Base-by-base conservation (phyloP, 2,329 filamentous ascomycete species). In the Paraphoma chrysanthemicola region DNA sequence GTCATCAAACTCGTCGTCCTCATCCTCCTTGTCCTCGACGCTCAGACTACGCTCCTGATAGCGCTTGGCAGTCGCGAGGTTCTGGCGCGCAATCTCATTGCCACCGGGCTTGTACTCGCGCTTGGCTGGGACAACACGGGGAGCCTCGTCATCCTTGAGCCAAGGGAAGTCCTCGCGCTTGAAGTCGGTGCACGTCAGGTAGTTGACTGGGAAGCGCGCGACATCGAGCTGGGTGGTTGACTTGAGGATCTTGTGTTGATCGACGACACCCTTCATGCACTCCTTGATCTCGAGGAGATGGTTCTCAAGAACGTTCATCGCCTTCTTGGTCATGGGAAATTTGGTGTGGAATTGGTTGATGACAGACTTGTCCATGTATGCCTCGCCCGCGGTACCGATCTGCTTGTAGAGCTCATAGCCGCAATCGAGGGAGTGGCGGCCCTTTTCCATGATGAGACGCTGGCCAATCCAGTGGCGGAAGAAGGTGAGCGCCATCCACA, bases 401-500 rank as follows among this genome's bases (percentile, higher is more conserved):
- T 69, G 57, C 5, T 70, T 69, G 62, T 83, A 84, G 17, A 84
- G 77, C 7, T 69, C 70, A 47, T 75, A 80, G 1, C 83, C 83
- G 46, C 81, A 78, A 58, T 85, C 83, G 1, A 59, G 51, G 0
- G 71, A 74, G 39, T 67, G 66, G 38, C 73, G 71, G 10, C 77
- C 81, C 39, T 70, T 71, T 23, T 77, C 74, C 8, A 73, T 71
- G 38, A 75, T 68, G 36, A 83, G 70, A 12, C 72, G 66, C 50
- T 81, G 75, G 1, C 71, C 73, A 31, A 82, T 64, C 78, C 79
- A 83, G 64, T 84, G 79, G 0, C 79, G 78, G 66, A 82, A 80
- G 48, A 82, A 77, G 7, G 63, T 66, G 7, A 84, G 70, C 4
- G 78, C 78, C 70, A 84, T 81, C 83, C 82, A 85, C 60, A 80